Evolutionary conservation across 345 rosid species (phyloP).

Genomic region (Salix dunnii): DNA sequence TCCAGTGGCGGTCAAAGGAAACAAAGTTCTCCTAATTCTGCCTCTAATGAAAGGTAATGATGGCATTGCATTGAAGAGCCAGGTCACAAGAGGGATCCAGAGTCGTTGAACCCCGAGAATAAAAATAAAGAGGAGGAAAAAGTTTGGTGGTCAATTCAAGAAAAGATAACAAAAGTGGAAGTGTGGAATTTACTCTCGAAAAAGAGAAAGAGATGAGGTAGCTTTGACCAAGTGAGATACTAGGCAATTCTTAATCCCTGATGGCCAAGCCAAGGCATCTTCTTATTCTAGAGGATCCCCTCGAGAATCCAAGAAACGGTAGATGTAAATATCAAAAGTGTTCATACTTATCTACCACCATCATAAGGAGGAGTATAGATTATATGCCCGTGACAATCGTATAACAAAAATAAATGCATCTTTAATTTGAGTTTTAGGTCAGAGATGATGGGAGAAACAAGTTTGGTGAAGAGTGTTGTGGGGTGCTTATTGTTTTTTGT

Average conservation of each 20-base stretch:
- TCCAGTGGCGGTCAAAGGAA: slow-evolving; percentile 6
- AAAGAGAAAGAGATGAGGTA: neutral
- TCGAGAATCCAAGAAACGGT: slow-evolving; percentile 16
- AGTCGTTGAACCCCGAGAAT: neutral
- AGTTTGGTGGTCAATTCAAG: slow-evolving; percentile 29
- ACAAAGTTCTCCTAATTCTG: slow-evolving; percentile 31
- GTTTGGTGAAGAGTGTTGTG: neutral
- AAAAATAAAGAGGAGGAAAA: neutral
- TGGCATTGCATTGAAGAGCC: slow-evolving; percentile 20
- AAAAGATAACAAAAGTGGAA: slow-evolving; percentile 12
- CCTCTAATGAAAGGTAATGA: slow-evolving; percentile 24
- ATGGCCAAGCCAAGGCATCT: slow-evolving; percentile 24
- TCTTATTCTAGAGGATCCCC: slow-evolving; percentile 5
- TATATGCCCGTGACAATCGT: neutral
- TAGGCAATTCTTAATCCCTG: slow-evolving; percentile 10
- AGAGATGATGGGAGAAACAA: neutral
- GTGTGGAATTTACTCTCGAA: slow-evolving; percentile 26
- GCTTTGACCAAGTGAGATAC: slow-evolving; percentile 18
- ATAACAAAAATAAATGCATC: neutral
- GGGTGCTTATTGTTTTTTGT: neutral
- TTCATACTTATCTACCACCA: slow-evolving; percentile 4
- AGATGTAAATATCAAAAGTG: neutral
- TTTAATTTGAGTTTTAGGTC: neutral
- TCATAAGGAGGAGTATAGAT: too few relatives aligned
- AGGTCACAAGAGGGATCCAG: neutral